Evolutionary conservation across 768 basidiomycete genomes (phyloP), one percentile per base, ranked within the genome.

Genomic region (Pisolithus marmoratus): DNA sequence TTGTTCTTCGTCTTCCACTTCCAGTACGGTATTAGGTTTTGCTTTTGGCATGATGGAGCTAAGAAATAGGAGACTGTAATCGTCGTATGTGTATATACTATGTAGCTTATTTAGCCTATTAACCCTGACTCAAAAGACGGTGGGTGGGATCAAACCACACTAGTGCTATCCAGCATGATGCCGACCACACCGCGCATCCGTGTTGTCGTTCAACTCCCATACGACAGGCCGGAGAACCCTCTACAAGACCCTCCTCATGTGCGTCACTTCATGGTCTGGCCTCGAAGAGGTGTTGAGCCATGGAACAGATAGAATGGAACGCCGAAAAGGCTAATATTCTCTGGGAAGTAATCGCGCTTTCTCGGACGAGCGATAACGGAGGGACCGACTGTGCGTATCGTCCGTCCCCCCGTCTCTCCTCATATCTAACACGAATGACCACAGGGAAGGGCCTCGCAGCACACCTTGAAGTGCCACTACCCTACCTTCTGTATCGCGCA

Each of bases 261-360:
- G 65, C 64, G 82, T 76, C n/a, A 34, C 34, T 34, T 34, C 34
- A 14, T 15, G 15, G 34, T 34, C 12, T 4, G 34, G 12, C 14
- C 12, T 34, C 34, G 34, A 15, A 34, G 11, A 34, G 34, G 15
- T 34, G 14, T 34, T 34, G 34, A 34, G 11, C 29, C 8, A 29
- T 34, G 34, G 36, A 47, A 34, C 60, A 92, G 90, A 84, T 93
- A 65, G 84, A 87, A 72, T 93, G 90, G 90, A 88, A 79, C 40
- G 58, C 79, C 8, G 87, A 91, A 52, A 93, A 92, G 65, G 90
- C 91, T 42, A 84, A 85, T 55, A 80, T 89, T 6, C 72, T 93
- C 8, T 93, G 90, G 90, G 88, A 90, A 66, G 86, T 88, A 41
- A 90, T 93, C 55, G 84, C 89, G 49, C 78, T 81, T 59, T 88